Base-by-base conservation (phyloP, 2,329 filamentous ascomycete genomes). In the Diaporthe vexans region DNA sequence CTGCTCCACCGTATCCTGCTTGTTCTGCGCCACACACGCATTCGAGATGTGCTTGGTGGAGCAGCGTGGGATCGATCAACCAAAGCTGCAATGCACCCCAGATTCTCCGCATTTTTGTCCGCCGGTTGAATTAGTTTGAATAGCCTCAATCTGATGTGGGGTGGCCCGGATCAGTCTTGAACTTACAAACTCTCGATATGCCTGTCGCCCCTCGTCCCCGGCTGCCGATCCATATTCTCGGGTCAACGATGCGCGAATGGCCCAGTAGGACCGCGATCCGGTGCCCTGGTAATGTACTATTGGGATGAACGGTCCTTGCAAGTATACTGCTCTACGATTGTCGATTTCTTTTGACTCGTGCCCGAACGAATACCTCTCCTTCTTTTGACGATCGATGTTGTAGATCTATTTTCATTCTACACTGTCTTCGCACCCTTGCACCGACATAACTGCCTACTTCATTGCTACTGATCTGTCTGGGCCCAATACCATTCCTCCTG, bases 51-150 rank as follows among this genome's bases (percentile, higher is more conserved):
- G 57, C 48, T 13, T 52, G 40, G 68, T 72, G 57, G 57, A 48
- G 68, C 58, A 72, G 29, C 13, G 46, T 19, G 35, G 37, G 40
- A 72, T 51, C 57, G 59, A 46, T 63, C 58, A 37, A 48, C 54
- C 68, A 59, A 59, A 24, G 46, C 43, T 46, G 46, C 21, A 48
- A 57, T 70, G 71, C 63, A 73, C 71, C 71, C 70, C 70, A 35
- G 71, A 40, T 73, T 75, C 74, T 75, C 71, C 74, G 74, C 74
- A 75, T 73, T 58, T n/a, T 37, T 19, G 40, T 52, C n/a, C 52
- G 52, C 58, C 71, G 65, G 63, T 40, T 71, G 51, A 58, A 54
- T 35, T 63, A 48, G 24, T 73, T 58, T 59, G 73, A 70, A 75
- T 67, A 52, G 54, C 71, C 73, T 73, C 73, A 72, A 74, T 57